These are phyloP conservation scores for Globisporangium uncinulatum DNA, from an alignment of 352 stramenopile genomes.

Conservation along the genomic window DNA sequence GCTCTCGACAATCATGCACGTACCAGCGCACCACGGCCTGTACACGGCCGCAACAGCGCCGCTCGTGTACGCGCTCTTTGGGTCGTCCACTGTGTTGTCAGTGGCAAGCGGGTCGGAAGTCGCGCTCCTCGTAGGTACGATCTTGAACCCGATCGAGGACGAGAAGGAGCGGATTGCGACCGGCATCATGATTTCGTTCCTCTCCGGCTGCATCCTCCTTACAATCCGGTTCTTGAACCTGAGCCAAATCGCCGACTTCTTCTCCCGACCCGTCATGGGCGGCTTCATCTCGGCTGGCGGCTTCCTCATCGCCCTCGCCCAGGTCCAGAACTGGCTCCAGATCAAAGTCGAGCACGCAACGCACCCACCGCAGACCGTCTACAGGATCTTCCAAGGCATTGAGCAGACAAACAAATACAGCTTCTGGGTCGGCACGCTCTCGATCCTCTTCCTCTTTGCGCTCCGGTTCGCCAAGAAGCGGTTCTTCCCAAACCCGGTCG, in stretches of 20 bases:
- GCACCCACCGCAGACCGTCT: constrained; percentile 24
- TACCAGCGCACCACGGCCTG: constrained; percentile 60
- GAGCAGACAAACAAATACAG: constrained; percentile 60
- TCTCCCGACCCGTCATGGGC: constrained; percentile 67
- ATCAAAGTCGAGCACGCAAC: constrained; percentile 29
- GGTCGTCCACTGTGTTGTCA: constrained; percentile 49
- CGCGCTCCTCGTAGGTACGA: constrained; percentile 53
- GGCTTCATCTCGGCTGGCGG: constrained; percentile 59
- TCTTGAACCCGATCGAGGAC: constrained; percentile 42
- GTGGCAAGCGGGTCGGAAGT: constrained; percentile 66
- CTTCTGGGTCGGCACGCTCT: constrained; percentile 57
- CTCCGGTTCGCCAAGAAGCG: constrained; percentile 38
- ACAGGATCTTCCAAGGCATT: constrained; percentile 48
- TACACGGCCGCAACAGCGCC: constrained; percentile 71
- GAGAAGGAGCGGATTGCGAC: constrained; percentile 48
- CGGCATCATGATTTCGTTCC: constrained; percentile 65
- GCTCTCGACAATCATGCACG: constrained; percentile 86
- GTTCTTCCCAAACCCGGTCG: constrained; percentile 22
- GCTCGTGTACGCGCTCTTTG: constrained; percentile 69
- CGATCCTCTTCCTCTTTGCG: constrained; percentile 43
- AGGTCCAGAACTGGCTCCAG: constrained; percentile 54
- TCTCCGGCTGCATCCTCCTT: constrained; percentile 53
- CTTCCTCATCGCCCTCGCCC: constrained; percentile 63
- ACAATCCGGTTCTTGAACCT: constrained; percentile 47
- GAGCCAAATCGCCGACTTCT: constrained; percentile 61